Percentiles rank a stretch among this genome's conserved stretches.
Conservation (phyloP, 2,329 filamentous ascomycete species). For the Pyricularia sp. region DNA sequence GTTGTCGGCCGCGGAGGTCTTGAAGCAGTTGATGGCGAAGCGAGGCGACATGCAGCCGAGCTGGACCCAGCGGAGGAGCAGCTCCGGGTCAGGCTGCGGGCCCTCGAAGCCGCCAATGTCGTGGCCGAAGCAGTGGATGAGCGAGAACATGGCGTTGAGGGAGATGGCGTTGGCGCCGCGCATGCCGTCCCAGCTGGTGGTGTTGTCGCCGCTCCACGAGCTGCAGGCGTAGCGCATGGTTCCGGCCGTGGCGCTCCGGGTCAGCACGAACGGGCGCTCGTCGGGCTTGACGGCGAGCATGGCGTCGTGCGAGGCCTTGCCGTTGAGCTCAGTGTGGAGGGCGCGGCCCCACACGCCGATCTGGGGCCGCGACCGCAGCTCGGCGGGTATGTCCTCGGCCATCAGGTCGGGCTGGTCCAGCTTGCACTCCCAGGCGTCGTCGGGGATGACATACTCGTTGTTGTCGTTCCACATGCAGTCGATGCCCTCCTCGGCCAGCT, state of each 20-base stretch:
- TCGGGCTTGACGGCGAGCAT: constrained; percentile 48
- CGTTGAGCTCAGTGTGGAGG: constrained; percentile 62
- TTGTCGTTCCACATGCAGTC: constrained; percentile 76
- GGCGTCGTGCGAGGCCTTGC: constrained; percentile 61
- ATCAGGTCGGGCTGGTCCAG: constrained; percentile 16
- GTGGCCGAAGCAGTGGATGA: constrained; percentile 62
- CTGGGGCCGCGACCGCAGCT: constrained; percentile 29
- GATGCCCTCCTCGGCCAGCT: constrained; percentile 53
- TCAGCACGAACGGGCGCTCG: constrained; percentile 57
- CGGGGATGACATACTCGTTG: constrained; percentile 61
- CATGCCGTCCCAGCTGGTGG: constrained; percentile 66
- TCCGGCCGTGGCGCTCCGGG: constrained; percentile 60
- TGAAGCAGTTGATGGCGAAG: constrained; percentile 73
- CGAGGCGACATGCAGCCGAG: constrained; percentile 60
- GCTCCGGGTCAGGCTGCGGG: constrained; percentile 60
- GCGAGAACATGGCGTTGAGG: constrained; percentile 56
- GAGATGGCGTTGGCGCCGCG: constrained; percentile 61
- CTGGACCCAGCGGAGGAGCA: constrained; percentile 66
- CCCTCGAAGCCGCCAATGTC: constrained; percentile 71
- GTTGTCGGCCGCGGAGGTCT: constrained; percentile 58
- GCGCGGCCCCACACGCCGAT: constrained; percentile 62
- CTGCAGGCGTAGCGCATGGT: constrained; percentile 63
- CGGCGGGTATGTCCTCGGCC: constrained; percentile 18
- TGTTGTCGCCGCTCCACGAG: constrained; percentile 67
- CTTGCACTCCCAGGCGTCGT: constrained; percentile 56